A percentile compares a stretch with the other conserved stretches of the same genome.
Conservation (phyloP, 192 early-diverging fungal species). For the Backusella mclennaniae region DNA sequence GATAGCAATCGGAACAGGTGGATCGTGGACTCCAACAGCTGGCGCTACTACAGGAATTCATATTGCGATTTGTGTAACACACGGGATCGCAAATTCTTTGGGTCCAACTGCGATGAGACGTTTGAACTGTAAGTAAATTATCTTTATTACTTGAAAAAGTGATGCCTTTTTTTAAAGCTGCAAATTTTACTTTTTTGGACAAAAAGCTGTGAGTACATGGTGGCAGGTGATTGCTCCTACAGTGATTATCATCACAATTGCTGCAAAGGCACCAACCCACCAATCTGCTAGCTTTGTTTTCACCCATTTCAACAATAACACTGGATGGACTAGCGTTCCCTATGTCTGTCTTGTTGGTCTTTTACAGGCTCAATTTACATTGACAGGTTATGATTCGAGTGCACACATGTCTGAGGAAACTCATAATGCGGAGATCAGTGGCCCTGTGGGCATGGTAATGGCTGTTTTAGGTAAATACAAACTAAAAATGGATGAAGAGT, state of each 20-base stretch:
- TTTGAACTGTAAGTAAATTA: conserved; percentile 28
- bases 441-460: conserved; percentile 45
- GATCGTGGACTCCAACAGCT: conserved; percentile 21
- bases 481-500: not conserved
- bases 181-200: not conserved
- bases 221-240: conserved; percentile 47
- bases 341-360: conserved; percentile 37
- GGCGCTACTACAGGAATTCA: conserved; percentile 39
- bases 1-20: conserved; percentile 29
- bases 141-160: not conserved
- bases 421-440: conserved; percentile 43
- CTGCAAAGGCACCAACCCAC: conserved; percentile 43
- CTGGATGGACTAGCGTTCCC: conserved; percentile 29
- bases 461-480: conserved; percentile 37
- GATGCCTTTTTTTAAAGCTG: not conserved
- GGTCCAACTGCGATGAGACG: conserved; percentile 30
- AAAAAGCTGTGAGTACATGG: conserved; percentile 33
- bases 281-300: conserved; percentile 50
- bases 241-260: conserved; percentile 42
- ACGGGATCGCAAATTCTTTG: conserved; percentile 47
- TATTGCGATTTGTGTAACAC: conserved; percentile 43
- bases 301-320: conserved; percentile 43
- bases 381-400: conserved; percentile 49
- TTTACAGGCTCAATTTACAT: conserved; percentile 49
- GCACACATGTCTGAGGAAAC: conserved; percentile 55